Evolutionary conservation across 2,329 filamentous ascomycete genomes (phyloP).

Genomic region (Penicillium italicum): DNA sequence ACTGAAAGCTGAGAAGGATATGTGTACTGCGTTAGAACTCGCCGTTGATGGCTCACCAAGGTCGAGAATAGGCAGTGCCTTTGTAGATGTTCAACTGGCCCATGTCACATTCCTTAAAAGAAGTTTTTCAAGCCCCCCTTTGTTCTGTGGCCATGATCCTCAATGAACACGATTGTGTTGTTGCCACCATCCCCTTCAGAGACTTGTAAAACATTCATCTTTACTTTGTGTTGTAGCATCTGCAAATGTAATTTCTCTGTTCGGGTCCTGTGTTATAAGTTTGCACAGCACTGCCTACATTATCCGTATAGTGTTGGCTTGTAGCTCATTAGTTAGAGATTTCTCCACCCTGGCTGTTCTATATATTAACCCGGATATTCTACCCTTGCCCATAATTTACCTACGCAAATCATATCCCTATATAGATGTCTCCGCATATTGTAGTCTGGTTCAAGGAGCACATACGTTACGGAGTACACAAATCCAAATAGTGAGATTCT

Average conservation of each 20-base stretch:
- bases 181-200: too few relatives aligned
- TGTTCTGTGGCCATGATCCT: background rate
- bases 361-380: background rate
- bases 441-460: too few relatives aligned
- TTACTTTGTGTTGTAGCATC: too few relatives aligned
- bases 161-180: background rate
- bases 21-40: too few relatives aligned
- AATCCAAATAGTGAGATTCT: too few relatives aligned
- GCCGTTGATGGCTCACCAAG: background rate
- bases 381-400: background rate
- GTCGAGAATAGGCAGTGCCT: background rate
- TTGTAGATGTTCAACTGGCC: background rate
- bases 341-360: background rate
- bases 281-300: too few relatives aligned
- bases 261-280: too few relatives aligned
- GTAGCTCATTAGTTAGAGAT: background rate
- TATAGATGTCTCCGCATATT: background rate
- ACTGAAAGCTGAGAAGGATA: background rate
- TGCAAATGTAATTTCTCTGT: too few relatives aligned
- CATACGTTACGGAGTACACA: too few relatives aligned
- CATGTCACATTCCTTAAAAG: background rate
- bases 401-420: background rate
- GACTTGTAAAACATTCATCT: too few relatives aligned
- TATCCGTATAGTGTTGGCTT: too few relatives aligned
- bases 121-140: background rate